Evolutionary conservation across 441 rosid genomes (phyloP).

Genomic region (Corymbia citriodora): DNA sequence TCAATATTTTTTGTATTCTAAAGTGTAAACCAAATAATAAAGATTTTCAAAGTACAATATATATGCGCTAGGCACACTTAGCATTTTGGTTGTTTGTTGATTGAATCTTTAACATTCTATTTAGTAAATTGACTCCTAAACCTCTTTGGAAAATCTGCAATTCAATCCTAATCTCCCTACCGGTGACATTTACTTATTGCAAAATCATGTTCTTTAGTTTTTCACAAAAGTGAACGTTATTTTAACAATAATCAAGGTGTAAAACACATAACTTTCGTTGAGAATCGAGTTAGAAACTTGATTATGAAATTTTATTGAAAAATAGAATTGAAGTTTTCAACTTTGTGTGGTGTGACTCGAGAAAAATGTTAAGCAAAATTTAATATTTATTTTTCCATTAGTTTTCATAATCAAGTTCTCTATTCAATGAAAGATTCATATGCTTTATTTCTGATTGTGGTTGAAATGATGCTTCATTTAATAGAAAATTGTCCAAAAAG

Average conservation of each 20-base stretch:
- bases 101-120: not conserved
- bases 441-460: not conserved
- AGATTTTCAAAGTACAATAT: not conserved
- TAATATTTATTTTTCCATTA: too few relatives aligned
- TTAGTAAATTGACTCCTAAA: not conserved
- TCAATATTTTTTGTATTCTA: not conserved
- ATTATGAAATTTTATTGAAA: not conserved
- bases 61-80: not conserved
- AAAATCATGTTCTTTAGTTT: not conserved
- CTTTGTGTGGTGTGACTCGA: not conserved
- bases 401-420: not conserved
- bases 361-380: not conserved
- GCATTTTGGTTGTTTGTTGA: not conserved
- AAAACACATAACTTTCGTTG: not conserved
- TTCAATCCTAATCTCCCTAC: not conserved
- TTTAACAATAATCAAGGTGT: not conserved
- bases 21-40: not conserved
- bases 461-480: not conserved
- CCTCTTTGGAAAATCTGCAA: not conserved
- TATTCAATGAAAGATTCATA: not conserved
- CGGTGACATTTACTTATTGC: not conserved
- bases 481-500: not conserved
- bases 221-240: not conserved
- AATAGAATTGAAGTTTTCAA: not conserved
- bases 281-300: not conserved